Conservation (phyloP, 768 basidiomycete species). For the Pholiota molesta region DNA sequence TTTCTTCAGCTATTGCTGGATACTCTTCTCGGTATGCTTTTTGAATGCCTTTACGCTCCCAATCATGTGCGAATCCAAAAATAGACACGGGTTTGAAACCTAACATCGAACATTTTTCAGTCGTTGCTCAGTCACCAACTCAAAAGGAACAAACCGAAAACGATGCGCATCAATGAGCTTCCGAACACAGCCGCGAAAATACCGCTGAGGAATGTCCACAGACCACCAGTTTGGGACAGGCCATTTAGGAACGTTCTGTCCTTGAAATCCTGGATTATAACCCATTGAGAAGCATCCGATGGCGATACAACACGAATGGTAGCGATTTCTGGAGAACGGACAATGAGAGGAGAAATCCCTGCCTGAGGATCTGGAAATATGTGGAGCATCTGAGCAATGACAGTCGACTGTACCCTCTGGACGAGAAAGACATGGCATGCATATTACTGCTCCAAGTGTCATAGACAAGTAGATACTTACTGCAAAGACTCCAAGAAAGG, state of each 20-base stretch:
- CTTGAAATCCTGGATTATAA: neutral
- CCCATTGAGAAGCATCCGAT: neutral
- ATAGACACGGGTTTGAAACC: neutral
- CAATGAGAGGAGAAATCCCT: slow-evolving; percentile 11
- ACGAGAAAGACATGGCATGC: neutral
- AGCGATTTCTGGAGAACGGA: slow-evolving; percentile 8
- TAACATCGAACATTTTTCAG: neutral
- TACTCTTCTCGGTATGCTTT: neutral
- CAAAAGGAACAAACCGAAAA: neutral
- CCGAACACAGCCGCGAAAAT: slow-evolving; percentile 1
- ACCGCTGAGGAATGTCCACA: slow-evolving; percentile 5
- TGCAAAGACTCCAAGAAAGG: slow-evolving; percentile 18
- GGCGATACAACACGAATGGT: slow-evolving; percentile 11
- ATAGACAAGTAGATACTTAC: neutral
- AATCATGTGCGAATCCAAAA: neutral
- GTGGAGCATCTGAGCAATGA: slow-evolving; percentile 10
- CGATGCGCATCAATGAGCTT: neutral
- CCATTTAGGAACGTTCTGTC: neutral
- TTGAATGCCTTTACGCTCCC: neutral
- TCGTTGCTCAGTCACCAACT: neutral
- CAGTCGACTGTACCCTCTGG: slow-evolving; percentile 15
- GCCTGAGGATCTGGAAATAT: slow-evolving; percentile 16
- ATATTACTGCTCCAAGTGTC: neutral
- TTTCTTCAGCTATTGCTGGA: neutral
- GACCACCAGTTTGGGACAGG: neutral